These are phyloP conservation scores for Amanita thiersii DNA, from an alignment of 768 basidiomycete species.

Conservation along the genomic window DNA sequence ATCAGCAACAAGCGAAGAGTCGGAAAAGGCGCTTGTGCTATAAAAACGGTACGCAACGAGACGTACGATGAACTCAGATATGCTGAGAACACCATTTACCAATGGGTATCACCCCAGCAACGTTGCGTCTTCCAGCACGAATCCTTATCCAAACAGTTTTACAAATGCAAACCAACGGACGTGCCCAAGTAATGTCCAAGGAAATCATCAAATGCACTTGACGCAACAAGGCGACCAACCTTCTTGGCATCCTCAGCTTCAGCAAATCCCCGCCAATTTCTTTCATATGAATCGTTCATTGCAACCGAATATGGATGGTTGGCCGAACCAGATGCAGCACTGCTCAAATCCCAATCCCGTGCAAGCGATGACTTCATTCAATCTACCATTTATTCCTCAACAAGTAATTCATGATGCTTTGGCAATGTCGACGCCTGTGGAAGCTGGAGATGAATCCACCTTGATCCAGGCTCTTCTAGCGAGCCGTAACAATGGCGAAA, in stretches of 20 bases:
- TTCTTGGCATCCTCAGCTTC: slow-evolving; percentile 21
- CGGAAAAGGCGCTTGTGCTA: too few species aligned
- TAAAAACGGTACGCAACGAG: slow-evolving; percentile 4
- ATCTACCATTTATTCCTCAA: slow-evolving; percentile 36
- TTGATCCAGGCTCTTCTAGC: slow-evolving; percentile 43
- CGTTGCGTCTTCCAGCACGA: slow-evolving; percentile 27
- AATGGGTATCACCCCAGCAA: slow-evolving; percentile 23
- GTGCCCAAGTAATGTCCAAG: slow-evolving; percentile 13
- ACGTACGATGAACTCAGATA: slow-evolving; percentile 5
- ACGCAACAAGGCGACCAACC: slow-evolving; percentile 17
- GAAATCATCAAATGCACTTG: slow-evolving; percentile 18
- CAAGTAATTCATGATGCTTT: slow-evolving; percentile 52
- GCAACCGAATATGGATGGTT: slow-evolving; percentile 22
- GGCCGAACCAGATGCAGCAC: slow-evolving; percentile 27
- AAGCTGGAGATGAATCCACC: slow-evolving; percentile 46
- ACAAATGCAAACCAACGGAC: slow-evolving; percentile 13
- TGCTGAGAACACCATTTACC: slow-evolving; percentile 12
- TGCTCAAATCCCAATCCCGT: slow-evolving; percentile 23
- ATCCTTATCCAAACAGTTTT: slow-evolving; percentile 21
- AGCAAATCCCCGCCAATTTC: slow-evolving; percentile 11
- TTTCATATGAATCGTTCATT: slow-evolving; percentile 22
- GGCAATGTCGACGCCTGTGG: slow-evolving; percentile 45
- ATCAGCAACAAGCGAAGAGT: too few species aligned
- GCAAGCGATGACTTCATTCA: slow-evolving; percentile 25
- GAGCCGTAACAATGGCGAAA: slow-evolving; percentile 30